A percentile compares a stretch with the other conserved stretches of the same genome.
phyloP scores from a whole-genome alignment of 768 basidiomycete genomes.

The Amanita pseudoporphyria region DNA sequence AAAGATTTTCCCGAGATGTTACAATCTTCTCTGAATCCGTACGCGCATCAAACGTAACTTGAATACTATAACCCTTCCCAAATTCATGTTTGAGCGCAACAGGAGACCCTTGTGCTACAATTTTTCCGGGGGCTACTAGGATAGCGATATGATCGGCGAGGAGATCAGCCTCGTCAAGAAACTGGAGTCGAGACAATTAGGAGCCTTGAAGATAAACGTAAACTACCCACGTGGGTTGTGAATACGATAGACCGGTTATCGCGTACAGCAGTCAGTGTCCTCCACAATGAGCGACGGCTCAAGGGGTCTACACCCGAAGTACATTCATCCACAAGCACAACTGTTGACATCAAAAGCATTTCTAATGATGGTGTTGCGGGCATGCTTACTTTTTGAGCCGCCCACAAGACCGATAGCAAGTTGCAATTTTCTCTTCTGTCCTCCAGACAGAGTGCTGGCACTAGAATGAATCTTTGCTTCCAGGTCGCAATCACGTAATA shows the following conservation, averaged over 20 bases:
- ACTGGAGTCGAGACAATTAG: constrained; percentile 24
- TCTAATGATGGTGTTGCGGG: constrained; percentile 1
- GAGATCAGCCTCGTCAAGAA: constrained; percentile 73
- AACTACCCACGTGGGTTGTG: constrained; percentile 59
- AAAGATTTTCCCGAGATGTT: constrained; percentile 22
- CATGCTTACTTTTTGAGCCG: constrained; percentile 53
- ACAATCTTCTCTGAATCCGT: constrained; percentile 19
- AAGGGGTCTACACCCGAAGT: constrained; percentile 80
- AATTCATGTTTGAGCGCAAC: constrained; percentile 63
- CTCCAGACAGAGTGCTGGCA: constrained; percentile 60
- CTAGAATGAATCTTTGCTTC: constrained; percentile 59
- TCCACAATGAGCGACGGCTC: constrained; percentile 71
- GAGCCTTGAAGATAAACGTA: neutral
- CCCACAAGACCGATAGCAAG: constrained; percentile 74
- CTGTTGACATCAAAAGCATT: constrained; percentile 15
- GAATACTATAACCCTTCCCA: constrained; percentile 63
- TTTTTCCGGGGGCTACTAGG: constrained; percentile 63
- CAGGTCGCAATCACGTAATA: constrained; percentile 66
- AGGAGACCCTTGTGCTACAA: constrained; percentile 66
- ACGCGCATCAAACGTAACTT: constrained; percentile 33
- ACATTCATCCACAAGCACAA: constrained; percentile 57
- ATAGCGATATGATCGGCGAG: constrained; percentile 71
- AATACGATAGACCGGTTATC: constrained; percentile 62
- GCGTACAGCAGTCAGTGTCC: constrained; percentile 56
- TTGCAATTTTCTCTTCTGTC: constrained; percentile 78